A percentile compares a stretch with the other conserved stretches of the same genome.
These are phyloP conservation scores for Boletus vinaceobasis DNA, from an alignment of 768 basidiomycete species.

Conservation along the genomic window DNA sequence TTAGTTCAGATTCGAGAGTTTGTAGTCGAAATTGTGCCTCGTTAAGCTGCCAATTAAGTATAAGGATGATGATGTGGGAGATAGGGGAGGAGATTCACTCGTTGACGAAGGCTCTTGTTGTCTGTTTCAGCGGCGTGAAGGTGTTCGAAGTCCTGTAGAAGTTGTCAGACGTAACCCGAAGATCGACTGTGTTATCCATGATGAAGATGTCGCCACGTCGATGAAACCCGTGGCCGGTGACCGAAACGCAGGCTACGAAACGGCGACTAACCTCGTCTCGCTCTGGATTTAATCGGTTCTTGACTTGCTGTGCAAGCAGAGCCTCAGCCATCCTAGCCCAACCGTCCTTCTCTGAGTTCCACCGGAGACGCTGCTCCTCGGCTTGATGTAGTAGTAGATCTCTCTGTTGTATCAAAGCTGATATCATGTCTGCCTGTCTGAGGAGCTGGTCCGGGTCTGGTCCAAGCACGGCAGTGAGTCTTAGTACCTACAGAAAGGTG, in stretches of 20 bases:
- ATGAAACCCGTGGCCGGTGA: background rate
- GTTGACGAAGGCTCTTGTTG: constrained; percentile 56
- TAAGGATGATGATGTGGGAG: background rate
- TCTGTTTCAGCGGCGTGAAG: constrained; percentile 55
- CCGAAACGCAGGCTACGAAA: background rate
- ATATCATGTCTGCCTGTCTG: constrained; percentile 61
- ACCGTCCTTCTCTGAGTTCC: constrained; percentile 58
- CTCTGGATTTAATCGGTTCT: constrained; percentile 33
- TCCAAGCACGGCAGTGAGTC: constrained; percentile 43
- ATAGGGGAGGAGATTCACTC: constrained; percentile 38
- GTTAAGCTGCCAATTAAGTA: constrained; percentile 42
- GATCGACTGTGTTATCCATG: background rate
- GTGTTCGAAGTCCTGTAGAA: constrained; percentile 52
- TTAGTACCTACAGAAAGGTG: constrained; percentile 41
- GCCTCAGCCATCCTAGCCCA: constrained; percentile 71
- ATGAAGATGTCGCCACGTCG: background rate
- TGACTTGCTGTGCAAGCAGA: constrained; percentile 48
- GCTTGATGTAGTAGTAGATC: constrained; percentile 51
- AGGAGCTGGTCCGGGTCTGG: constrained; percentile 45
- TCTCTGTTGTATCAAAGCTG: constrained; percentile 52
- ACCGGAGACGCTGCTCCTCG: constrained; percentile 57
- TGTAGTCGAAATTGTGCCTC: constrained; percentile 54
- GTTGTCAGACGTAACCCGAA: constrained; percentile 12
- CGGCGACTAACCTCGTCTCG: constrained; percentile 43
- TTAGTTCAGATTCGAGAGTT: constrained; percentile 60